Percentiles rank a stretch among this genome's conserved stretches.
Evolutionary conservation across 2,329 filamentous ascomycete species (phyloP).

Genomic region (Botrytis pseudocinerea): DNA sequence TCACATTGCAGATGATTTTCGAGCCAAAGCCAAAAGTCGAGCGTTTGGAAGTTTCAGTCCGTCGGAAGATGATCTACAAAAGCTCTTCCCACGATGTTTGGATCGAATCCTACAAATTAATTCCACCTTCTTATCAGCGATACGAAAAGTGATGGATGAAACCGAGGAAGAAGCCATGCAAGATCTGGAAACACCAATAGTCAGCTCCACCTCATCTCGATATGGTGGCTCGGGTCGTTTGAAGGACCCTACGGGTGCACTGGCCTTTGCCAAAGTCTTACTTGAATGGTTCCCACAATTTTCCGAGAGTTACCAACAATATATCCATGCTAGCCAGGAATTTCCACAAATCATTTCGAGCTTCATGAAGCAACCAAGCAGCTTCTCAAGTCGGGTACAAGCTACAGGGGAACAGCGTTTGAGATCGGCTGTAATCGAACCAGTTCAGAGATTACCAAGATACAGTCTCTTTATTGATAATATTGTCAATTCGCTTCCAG

Average conservation of each 20-base stretch:
- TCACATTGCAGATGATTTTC: constrained; percentile 77
- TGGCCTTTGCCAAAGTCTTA: constrained; percentile 76
- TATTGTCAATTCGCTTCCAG: constrained; percentile 81
- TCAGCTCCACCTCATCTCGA: constrained; percentile 49
- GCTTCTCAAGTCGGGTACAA: constrained; percentile 76
- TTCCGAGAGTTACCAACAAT: constrained; percentile 86
- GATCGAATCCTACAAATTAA: constrained; percentile 82
- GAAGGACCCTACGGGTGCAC: constrained; percentile 75
- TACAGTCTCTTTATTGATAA: constrained; percentile 97
- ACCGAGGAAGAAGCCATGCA: constrained; percentile 77
- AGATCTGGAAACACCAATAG: constrained; percentile 67
- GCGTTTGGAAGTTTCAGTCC: constrained; percentile 66
- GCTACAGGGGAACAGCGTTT: constrained; percentile 87
- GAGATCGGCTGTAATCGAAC: constrained; percentile 91
- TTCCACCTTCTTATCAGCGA: constrained; percentile 72
- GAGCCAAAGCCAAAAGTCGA: constrained; percentile 63
- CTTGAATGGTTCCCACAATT: constrained; percentile 93
- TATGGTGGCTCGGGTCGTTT: constrained; percentile 48
- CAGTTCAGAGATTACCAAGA: constrained; percentile 87
- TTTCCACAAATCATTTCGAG: constrained; percentile 79
- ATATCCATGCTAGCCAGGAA: constrained; percentile 85
- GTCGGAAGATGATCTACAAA: constrained; percentile 68
- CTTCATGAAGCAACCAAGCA: constrained; percentile 78
- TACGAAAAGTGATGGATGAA: constrained; percentile 75
- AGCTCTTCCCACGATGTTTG: constrained; percentile 78